Percentiles rank a stretch among this genome's conserved stretches.
Conservation (phyloP, 1,284 basidiomycete species). For the Apiotrichum veenhuisii region DNA sequence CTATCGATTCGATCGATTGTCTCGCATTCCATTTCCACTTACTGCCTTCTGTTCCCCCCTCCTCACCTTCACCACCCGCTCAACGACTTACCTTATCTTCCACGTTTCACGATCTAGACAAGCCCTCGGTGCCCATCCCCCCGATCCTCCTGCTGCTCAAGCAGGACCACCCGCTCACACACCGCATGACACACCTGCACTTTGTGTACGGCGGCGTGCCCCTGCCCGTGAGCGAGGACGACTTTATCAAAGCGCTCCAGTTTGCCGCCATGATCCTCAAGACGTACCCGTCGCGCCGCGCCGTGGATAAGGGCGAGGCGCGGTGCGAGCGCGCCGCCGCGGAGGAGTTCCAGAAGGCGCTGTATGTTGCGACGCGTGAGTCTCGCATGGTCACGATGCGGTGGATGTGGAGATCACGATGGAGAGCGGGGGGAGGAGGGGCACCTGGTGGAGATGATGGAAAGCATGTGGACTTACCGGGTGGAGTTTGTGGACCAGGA, state of each 20-base stretch:
- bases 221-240: not conserved
- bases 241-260: not conserved
- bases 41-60: too few relatives aligned
- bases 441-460: too few relatives aligned
- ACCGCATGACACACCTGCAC: not conserved
- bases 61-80: too few relatives aligned
- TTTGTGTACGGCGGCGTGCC: not conserved
- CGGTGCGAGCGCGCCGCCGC: not conserved
- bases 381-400: not conserved
- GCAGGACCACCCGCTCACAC: not conserved
- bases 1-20: too few relatives aligned
- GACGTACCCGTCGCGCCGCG: not conserved
- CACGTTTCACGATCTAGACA: not conserved
- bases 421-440: too few relatives aligned
- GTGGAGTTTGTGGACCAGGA: not conserved
- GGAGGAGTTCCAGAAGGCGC: not conserved
- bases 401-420: too few relatives aligned
- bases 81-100: too few relatives aligned
- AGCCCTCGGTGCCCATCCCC: not conserved
- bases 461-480: too few relatives aligned
- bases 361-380: not conserved
- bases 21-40: too few relatives aligned
- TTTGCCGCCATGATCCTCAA: not conserved
- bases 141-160: not conserved
- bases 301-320: not conserved